Percentiles rank a stretch among this genome's conserved stretches.
phyloP scores from a whole-genome alignment of 2,329 filamentous ascomycete species.

The Raffaelea albimanens region DNA sequence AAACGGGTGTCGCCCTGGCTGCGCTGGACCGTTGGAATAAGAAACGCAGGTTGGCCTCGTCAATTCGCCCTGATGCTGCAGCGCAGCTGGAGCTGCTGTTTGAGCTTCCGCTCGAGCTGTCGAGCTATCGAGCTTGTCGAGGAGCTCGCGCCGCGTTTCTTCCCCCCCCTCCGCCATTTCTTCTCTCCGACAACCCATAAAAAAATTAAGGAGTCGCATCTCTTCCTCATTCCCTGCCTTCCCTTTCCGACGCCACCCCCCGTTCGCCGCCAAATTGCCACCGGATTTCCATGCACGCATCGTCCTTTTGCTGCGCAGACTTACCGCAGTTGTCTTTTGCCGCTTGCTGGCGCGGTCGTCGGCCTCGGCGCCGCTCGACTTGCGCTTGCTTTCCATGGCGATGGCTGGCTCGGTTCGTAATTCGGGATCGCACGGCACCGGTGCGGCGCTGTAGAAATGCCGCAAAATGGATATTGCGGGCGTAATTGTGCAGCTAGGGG shows the following conservation, averaged over 20 bases:
- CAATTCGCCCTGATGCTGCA: no score
- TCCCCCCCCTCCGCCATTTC: not conserved
- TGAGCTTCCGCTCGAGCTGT: not conserved
- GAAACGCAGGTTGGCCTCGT: no score
- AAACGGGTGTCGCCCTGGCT: not conserved
- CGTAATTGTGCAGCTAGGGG: not conserved
- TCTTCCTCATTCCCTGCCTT: not conserved
- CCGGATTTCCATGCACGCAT: no score
- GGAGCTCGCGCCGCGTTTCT: not conserved
- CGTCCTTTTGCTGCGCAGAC: constrained; percentile 11
- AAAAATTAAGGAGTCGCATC: not conserved
- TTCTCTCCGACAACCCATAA: not conserved
- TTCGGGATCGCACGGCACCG: not conserved
- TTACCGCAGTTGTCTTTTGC: constrained; percentile 38
- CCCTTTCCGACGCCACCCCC: no score
- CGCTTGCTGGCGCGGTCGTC: constrained; percentile 47
- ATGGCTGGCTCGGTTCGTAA: no score
- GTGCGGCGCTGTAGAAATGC: not conserved
- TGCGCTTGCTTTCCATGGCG: constrained; percentile 15
- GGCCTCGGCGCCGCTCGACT: constrained; percentile 26
- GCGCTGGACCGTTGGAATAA: no score
- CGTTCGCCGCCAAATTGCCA: no score
- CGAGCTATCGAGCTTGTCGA: not conserved
- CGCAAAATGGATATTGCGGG: not conserved
- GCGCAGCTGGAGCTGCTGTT: no score